Conservation (phyloP, 1,284 basidiomycete species). For the Anthracocystis walkeri region DNA sequence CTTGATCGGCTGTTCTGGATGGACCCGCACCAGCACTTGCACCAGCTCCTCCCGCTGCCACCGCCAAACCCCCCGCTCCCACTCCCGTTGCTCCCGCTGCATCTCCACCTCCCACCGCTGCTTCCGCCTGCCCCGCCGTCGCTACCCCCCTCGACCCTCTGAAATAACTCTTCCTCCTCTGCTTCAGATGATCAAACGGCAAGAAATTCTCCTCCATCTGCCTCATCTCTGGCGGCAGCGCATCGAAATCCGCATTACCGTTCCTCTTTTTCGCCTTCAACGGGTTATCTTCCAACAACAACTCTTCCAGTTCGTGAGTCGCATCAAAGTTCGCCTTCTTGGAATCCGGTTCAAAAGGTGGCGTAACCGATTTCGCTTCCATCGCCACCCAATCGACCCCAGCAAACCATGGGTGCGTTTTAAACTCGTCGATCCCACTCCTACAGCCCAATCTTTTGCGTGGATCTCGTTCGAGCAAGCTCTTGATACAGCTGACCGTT, state of each 20-base stretch:
- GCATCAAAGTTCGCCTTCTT: constrained; percentile 99
- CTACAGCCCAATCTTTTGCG: constrained; percentile 84
- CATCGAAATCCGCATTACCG: constrained; percentile 85
- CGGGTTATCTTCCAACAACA: constrained; percentile 95
- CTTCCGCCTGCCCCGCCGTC: not conserved
- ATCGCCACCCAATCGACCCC: constrained; percentile 87
- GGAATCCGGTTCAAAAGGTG: constrained; percentile 93
- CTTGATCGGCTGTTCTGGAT: constrained; percentile 16
- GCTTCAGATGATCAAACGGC: constrained; percentile 65
- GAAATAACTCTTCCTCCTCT: constrained; percentile 59
- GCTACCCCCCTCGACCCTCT: constrained; percentile 16
- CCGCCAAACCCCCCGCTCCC: no score
- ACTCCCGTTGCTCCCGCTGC: constrained; percentile 1
- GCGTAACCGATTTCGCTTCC: constrained; percentile 78
- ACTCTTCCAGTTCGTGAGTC: constrained; percentile 96
- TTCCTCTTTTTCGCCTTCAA: constrained; percentile 93
- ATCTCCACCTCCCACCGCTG: not conserved
- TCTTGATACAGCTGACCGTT: constrained; percentile 54
- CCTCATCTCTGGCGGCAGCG: constrained; percentile 87
- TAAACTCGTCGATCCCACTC: constrained; percentile 76
- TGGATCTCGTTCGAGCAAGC: constrained; percentile 84
- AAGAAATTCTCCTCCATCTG: constrained; percentile 91
- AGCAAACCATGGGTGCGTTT: constrained; percentile 86
- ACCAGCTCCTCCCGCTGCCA: not conserved
- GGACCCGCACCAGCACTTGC: not conserved